Conservation (phyloP, 2,329 filamentous ascomycete species). For the Arthrobotrys megalospora region DNA sequence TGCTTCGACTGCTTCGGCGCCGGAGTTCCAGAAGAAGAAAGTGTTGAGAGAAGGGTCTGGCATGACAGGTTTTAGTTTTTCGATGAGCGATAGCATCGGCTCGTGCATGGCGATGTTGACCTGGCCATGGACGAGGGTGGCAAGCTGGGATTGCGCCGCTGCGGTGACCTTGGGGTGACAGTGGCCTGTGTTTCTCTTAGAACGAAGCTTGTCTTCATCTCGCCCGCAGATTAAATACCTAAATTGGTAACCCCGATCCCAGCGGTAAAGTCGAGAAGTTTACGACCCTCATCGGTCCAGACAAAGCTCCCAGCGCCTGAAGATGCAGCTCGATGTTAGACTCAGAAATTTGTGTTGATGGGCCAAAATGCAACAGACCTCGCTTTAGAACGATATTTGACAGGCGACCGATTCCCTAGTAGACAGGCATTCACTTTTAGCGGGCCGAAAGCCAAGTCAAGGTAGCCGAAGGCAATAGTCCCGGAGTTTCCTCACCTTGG, state of each 20-base stretch:
- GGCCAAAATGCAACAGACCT: constrained; percentile 53
- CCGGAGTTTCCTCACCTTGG: constrained; percentile 43
- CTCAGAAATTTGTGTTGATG: constrained; percentile 38
- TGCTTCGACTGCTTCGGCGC: constrained; percentile 66
- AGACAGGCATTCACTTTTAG: constrained; percentile 32
- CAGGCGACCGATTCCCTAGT: constrained; percentile 56
- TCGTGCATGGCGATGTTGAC: constrained; percentile 68
- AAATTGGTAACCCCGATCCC: constrained; percentile 55
- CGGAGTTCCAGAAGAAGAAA: constrained; percentile 68
- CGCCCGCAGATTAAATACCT: constrained; percentile 16
- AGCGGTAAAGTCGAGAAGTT: constrained; percentile 52
- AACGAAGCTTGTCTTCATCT: not conserved
- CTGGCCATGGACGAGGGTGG: constrained; percentile 67
- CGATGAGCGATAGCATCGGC: constrained; percentile 65
- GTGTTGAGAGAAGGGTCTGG: constrained; percentile 67
- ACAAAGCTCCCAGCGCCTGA: constrained; percentile 54
- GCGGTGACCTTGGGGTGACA: constrained; percentile 67
- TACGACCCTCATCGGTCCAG: constrained; percentile 58
- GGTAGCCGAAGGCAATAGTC: not conserved
- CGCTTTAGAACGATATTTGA: constrained; percentile 50
- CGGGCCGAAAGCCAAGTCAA: constrained; percentile 35
- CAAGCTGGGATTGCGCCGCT: constrained; percentile 66
- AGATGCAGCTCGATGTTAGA: not conserved
- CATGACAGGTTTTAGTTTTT: constrained; percentile 66
- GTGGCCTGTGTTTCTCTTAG: constrained; percentile 60